A percentile compares a stretch with the other conserved stretches of the same genome.
Conservation (phyloP, 2,329 filamentous ascomycete species). For the Chaetomiaceae sp. region DNA sequence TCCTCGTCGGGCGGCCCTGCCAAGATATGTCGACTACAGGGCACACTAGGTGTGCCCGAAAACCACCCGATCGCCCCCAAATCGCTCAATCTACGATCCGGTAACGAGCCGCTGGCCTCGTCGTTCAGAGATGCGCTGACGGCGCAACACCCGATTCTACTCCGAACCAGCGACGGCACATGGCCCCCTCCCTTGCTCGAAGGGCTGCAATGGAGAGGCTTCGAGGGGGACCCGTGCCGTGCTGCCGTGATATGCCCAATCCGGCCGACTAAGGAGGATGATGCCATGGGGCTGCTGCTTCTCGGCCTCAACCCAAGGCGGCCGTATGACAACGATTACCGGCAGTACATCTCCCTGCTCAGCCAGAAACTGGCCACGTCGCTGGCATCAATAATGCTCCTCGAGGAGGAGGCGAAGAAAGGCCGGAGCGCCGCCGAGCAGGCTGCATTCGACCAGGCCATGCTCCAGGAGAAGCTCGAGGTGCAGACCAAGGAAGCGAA, state of each 20-base stretch:
- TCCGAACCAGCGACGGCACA: slow-evolving; percentile 43
- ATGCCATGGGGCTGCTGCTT: slow-evolving; percentile 60
- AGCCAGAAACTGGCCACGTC: slow-evolving; percentile 57
- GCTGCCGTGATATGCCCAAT: slow-evolving; percentile 64
- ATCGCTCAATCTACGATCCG: slow-evolving; percentile 32
- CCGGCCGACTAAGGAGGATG: slow-evolving; percentile 58
- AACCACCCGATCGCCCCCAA: slow-evolving; percentile 38
- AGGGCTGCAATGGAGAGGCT: slow-evolving; percentile 56
- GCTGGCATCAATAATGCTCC: slow-evolving; percentile 62
- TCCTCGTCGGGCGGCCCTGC: slow-evolving; percentile 26
- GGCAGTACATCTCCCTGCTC: slow-evolving; percentile 54
- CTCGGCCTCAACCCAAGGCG: slow-evolving; percentile 64
- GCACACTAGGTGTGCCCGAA: slow-evolving; percentile 40
- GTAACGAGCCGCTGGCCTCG: slow-evolving; percentile 33
- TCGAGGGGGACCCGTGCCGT: slow-evolving; percentile 54
- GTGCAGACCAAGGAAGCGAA: slow-evolving; percentile 45
- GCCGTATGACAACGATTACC: slow-evolving; percentile 69
- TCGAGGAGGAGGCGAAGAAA: slow-evolving; percentile 63
- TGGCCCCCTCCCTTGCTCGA: slow-evolving; percentile 52
- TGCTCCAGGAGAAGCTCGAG: slow-evolving; percentile 59
- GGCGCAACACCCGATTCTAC: slow-evolving; percentile 33
- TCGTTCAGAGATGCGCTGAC: slow-evolving; percentile 36
- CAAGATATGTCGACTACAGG: slow-evolving; percentile 38
- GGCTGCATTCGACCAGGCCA: slow-evolving; percentile 60
- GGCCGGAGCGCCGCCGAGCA: slow-evolving; percentile 52